phyloP scores from a whole-genome alignment of 2,329 filamentous ascomycete species.

The Xylariaceae sp. region DNA sequence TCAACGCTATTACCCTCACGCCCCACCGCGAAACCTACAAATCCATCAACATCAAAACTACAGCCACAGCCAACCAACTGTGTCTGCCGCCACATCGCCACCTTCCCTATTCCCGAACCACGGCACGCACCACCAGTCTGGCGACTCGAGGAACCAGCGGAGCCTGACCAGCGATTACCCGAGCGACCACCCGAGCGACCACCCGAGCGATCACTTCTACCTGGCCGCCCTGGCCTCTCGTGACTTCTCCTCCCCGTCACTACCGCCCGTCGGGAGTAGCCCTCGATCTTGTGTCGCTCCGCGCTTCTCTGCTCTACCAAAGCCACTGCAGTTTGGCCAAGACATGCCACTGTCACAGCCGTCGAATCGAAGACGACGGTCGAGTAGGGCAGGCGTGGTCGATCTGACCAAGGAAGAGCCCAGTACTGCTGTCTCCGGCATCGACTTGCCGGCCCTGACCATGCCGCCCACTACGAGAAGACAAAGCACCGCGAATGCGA shows the following conservation, averaged over 20 bases:
- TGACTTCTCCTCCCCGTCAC: conserved; percentile 24
- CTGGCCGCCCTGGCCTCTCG: conserved; percentile 13
- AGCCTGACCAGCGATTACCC: too few relatives aligned
- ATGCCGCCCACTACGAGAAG: conserved; percentile 18
- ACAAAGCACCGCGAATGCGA: conserved; percentile 5
- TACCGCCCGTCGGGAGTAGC: conserved; percentile 19
- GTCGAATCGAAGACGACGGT: conserved; percentile 10
- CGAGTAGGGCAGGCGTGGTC: conserved; percentile 13
- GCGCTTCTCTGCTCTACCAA: conserved; percentile 8
- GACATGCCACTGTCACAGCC: conserved; percentile 11
- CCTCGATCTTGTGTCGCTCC: conserved; percentile 10
- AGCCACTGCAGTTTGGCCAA: conserved; percentile 11
- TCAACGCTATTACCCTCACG: too few relatives aligned
- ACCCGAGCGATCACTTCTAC: conserved; percentile 14
- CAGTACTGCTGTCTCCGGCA: conserved; percentile 9
- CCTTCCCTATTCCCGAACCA: too few relatives aligned
- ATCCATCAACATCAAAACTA: too few relatives aligned
- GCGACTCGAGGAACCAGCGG: too few relatives aligned
- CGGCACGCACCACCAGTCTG: too few relatives aligned
- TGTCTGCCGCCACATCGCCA: too few relatives aligned
- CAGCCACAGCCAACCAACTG: too few relatives aligned
- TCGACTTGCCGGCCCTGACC: conserved; percentile 12
- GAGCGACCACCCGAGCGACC: too few relatives aligned
- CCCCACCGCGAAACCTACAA: too few relatives aligned
- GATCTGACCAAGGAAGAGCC: conserved; percentile 21